A percentile compares a stretch with the other conserved stretches of the same genome.
Evolutionary conservation across 192 early-diverging fungal species (phyloP).

Genomic region (Backusella mclennaniae): DNA sequence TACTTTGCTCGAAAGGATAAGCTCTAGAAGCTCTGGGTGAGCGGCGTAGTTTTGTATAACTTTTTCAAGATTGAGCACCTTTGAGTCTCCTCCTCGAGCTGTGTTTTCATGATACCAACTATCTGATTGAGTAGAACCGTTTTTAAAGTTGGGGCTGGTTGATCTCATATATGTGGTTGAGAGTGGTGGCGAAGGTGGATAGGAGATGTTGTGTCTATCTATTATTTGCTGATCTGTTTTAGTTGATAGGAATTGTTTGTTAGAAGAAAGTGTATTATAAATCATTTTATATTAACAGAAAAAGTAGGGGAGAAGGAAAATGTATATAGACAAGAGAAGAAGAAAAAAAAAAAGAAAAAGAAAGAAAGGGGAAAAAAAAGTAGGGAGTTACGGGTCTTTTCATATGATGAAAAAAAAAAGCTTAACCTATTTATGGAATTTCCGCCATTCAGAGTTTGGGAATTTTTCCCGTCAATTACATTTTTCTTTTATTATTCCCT

Average conservation of each 20-base stretch:
- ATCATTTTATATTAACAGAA: neutral
- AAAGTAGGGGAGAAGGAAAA: neutral
- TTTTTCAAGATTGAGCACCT: slow-evolving; percentile 42
- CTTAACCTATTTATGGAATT: neutral
- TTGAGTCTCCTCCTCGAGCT: neutral
- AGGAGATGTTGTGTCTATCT: neutral
- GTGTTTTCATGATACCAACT: neutral
- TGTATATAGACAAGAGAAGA: neutral
- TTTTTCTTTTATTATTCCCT: neutral
- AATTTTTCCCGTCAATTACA: slow-evolving; percentile 16
- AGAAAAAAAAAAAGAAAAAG: neutral
- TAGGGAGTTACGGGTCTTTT: slow-evolving; percentile 14
- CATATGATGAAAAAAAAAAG: neutral
- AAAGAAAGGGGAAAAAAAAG: neutral
- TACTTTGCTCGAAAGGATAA: slow-evolving; percentile 49
- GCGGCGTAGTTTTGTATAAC: slow-evolving; percentile 41
- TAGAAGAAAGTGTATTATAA: neutral
- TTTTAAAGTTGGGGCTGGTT: neutral
- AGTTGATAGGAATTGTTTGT: neutral
- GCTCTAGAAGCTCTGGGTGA: slow-evolving; percentile 48
- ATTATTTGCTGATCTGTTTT: neutral
- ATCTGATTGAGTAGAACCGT: neutral
- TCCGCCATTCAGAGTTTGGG: slow-evolving; percentile 1
- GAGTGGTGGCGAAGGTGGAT: slow-evolving; percentile 15
- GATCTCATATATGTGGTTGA: neutral